These are phyloP conservation scores for Lasiosphaeria hispida DNA, from an alignment of 495 filamentous ascomycete genomes.

Conservation along the genomic window DNA sequence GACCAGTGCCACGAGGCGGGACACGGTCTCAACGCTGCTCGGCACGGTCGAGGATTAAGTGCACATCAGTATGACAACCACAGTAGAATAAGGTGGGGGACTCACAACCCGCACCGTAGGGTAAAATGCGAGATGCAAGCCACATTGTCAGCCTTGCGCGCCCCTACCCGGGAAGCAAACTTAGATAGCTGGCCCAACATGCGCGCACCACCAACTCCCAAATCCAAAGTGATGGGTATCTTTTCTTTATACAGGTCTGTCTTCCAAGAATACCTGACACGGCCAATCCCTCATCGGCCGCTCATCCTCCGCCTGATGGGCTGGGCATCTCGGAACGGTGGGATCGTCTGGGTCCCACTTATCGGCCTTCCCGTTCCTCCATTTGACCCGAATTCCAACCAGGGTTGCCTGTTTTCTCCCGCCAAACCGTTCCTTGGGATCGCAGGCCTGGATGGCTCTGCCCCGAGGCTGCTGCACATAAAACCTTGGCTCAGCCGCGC, in stretches of 20 bases:
- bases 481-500: too few relatives aligned
- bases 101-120: too few relatives aligned
- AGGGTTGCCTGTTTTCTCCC: not conserved
- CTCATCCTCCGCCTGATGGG: not conserved
- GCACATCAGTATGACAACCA: too few relatives aligned
- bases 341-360: not conserved
- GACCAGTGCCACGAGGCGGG: too few relatives aligned
- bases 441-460: not conserved
- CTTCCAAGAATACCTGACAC: conserved; percentile 11
- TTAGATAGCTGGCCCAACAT: too few relatives aligned
- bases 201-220: not conserved
- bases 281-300: conserved; percentile 10
- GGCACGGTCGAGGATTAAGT: too few relatives aligned
- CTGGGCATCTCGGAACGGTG: not conserved
- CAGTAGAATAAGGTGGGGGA: too few relatives aligned
- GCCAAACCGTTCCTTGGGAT: not conserved
- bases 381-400: not conserved
- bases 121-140: too few relatives aligned
- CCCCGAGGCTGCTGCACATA: too few relatives aligned
- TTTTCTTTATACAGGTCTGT: not conserved
- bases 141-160: too few relatives aligned
- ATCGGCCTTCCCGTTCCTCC: not conserved
- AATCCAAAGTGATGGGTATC: not conserved
- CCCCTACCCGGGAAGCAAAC: too few relatives aligned
- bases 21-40: too few relatives aligned